Conservation (phyloP, 2,329 filamentous ascomycete species). For the Alternaria alternata region DNA sequence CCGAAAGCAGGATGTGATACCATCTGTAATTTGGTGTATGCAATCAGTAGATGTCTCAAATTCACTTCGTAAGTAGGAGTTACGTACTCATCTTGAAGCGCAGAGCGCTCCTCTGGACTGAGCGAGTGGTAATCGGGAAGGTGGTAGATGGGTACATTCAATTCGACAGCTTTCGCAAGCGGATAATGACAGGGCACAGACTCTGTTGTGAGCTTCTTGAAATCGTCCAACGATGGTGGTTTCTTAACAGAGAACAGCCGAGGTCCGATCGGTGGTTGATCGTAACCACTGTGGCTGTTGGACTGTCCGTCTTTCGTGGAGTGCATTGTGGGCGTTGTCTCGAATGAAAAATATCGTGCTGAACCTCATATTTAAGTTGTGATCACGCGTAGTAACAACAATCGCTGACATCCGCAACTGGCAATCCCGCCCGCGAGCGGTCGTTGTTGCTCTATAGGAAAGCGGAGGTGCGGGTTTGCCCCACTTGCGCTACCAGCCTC, state of each 20-base stretch:
- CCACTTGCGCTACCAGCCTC: neutral
- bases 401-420: neutral
- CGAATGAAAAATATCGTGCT: neutral
- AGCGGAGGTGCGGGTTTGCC: neutral
- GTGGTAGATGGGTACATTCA: conserved; percentile 66
- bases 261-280: conserved; percentile 23
- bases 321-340: neutral
- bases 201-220: conserved; percentile 57
- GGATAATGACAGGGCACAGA: conserved; percentile 55
- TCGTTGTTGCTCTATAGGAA: neutral
- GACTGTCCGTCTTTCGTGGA: neutral
- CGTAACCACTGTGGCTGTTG: neutral
- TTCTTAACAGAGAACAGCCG: conserved; percentile 41
- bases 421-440: neutral
- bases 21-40: conserved; percentile 44
- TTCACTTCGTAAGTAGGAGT: neutral
- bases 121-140: conserved; percentile 51
- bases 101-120: conserved; percentile 38
- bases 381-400: neutral
- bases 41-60: neutral
- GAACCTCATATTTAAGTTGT: neutral
- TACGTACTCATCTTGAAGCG: conserved; percentile 63
- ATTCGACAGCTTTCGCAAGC: conserved; percentile 54
- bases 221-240: conserved; percentile 53
- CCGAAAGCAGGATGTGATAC: conserved; percentile 64